Evolutionary conservation across 257 asterid genomes (phyloP).

Genomic region (Forsythia suspensa): DNA sequence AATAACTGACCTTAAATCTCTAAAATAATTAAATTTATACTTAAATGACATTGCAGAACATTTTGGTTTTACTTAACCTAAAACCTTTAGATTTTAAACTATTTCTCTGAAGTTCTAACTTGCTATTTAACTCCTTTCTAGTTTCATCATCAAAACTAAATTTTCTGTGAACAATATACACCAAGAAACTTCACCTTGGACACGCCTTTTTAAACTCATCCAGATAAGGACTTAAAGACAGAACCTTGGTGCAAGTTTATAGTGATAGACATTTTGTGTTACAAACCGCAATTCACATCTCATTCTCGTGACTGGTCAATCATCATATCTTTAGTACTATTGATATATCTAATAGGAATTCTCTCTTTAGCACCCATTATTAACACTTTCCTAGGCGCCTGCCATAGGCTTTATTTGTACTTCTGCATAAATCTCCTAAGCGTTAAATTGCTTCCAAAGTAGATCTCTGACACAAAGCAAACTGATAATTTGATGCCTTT

Average conservation of each 20-base stretch:
- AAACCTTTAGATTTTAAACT: not conserved
- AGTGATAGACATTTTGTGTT: not conserved
- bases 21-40: not conserved
- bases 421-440: not conserved
- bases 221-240: not conserved
- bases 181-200: not conserved
- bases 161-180: not conserved
- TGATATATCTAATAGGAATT: not conserved
- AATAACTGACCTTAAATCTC: not conserved
- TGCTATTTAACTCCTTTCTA: not conserved
- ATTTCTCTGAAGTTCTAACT: no score
- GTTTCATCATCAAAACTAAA: not conserved
- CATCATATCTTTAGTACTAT: no score
- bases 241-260: not conserved
- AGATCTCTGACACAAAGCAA: not conserved
- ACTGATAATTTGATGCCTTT: not conserved
- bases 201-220: not conserved
- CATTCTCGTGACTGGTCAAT: not conserved
- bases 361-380: not conserved
- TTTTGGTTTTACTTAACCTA: not conserved
- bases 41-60: not conserved
- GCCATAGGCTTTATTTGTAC: not conserved
- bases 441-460: not conserved
- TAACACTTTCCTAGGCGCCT: not conserved
- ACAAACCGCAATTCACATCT: not conserved